Conservation (phyloP, 2,329 filamentous ascomycete genomes). For the Pyrenochaeta sp. region DNA sequence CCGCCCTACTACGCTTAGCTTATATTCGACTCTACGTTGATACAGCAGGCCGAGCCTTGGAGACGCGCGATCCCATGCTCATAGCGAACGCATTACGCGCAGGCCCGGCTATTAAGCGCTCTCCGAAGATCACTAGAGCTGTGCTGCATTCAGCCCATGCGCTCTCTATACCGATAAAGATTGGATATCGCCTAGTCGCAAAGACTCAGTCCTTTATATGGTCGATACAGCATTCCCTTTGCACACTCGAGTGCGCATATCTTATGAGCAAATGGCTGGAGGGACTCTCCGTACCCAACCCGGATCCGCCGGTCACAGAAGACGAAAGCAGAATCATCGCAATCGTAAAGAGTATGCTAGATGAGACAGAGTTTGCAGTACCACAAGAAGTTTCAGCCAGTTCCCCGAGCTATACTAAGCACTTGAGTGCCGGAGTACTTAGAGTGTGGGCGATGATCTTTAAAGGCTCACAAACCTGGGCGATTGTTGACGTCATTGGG, state of each 20-base stretch:
- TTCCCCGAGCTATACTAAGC: constrained; percentile 43
- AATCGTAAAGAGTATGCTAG: constrained; percentile 54
- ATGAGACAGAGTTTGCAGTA: constrained; percentile 49
- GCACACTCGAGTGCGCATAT: constrained; percentile 52
- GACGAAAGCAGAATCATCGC: constrained; percentile 50
- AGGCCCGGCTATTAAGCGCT: constrained; percentile 67
- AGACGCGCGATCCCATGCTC: constrained; percentile 69
- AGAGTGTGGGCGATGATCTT: constrained; percentile 55
- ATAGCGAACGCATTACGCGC: constrained; percentile 69
- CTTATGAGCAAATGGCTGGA: constrained; percentile 54
- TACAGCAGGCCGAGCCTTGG: constrained; percentile 68
- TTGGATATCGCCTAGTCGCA: constrained; percentile 51
- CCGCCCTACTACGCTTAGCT: constrained; percentile 66
- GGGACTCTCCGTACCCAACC: constrained; percentile 39
- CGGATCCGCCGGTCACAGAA: constrained; percentile 47
- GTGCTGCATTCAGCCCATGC: constrained; percentile 74
- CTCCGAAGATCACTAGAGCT: constrained; percentile 67
- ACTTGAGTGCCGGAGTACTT: constrained; percentile 52
- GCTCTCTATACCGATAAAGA: constrained; percentile 71
- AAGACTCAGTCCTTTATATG: constrained; percentile 52
- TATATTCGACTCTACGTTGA: constrained; percentile 74
- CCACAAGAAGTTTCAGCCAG: constrained; percentile 39
- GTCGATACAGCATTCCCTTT: constrained; percentile 53
- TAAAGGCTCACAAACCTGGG: constrained; percentile 54
- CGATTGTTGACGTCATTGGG: constrained; percentile 54